Evolutionary conservation across 1,284 basidiomycete species (phyloP).

Genomic region (Irpex sp.): DNA sequence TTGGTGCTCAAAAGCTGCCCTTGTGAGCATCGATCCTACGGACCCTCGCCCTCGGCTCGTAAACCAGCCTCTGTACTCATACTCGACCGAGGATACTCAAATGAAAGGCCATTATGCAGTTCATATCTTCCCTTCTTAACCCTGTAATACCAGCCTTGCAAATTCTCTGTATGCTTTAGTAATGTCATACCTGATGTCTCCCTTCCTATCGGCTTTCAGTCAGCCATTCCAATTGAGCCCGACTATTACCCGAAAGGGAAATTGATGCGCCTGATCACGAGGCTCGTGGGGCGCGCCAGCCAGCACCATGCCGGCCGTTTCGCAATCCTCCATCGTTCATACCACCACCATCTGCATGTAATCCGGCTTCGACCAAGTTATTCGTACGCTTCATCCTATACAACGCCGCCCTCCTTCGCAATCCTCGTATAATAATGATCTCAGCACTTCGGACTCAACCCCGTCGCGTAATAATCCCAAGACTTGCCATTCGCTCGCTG

Average conservation of each 20-base stretch:
- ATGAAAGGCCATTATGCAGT: too few species aligned
- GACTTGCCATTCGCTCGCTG: constrained; percentile 37
- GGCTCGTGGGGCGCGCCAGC: neutral
- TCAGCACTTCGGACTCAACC: constrained; percentile 15
- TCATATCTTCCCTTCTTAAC: too few species aligned
- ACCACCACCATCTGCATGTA: neutral
- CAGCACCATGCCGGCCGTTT: neutral
- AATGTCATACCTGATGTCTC: too few species aligned
- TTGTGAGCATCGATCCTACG: neutral
- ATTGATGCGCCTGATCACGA: neutral
- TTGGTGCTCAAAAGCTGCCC: neutral
- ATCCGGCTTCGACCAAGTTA: neutral
- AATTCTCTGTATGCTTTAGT: too few species aligned
- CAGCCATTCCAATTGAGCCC: neutral
- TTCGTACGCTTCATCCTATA: constrained; percentile 3
- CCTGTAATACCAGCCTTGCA: too few species aligned
- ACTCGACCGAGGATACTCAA: too few species aligned
- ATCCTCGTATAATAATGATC: constrained; percentile 17
- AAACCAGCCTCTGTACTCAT: too few species aligned
- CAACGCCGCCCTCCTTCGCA: neutral
- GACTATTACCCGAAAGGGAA: neutral
- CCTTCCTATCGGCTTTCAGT: too few species aligned
- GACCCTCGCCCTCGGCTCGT: too few species aligned
- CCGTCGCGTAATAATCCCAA: constrained; percentile 16
- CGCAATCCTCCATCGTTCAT: neutral